These are phyloP conservation scores for Volvox carteri DNA, from an alignment of 163 green algal species.

Conservation along the genomic window DNA sequence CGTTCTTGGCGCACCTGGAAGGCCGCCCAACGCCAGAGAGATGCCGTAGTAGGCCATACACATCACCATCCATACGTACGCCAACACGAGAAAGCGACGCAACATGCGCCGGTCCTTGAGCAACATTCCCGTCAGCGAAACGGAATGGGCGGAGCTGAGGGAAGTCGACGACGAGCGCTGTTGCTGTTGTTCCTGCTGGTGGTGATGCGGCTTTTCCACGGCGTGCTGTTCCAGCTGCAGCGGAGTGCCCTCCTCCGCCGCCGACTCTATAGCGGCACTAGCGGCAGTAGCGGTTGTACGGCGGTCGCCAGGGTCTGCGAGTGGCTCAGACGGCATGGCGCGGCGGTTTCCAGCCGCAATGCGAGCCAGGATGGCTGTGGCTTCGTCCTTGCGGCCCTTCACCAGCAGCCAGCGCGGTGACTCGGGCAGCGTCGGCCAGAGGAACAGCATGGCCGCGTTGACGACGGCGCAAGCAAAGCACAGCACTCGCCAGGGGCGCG, in stretches of 20 bases:
- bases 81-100: conserved; percentile 68
- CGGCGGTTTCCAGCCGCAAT: conserved; percentile 39
- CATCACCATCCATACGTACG: conserved; percentile 60
- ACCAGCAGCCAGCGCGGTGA: conserved; percentile 62
- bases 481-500: conserved; percentile 34
- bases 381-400: conserved; percentile 46
- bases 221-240: conserved; percentile 12
- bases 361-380: conserved; percentile 42
- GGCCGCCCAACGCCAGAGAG: conserved; percentile 56
- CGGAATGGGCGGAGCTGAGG: neutral
- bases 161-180: neutral
- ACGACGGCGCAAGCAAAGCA: conserved; percentile 50
- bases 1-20: conserved; percentile 47
- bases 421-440: conserved; percentile 62
- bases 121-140: conserved; percentile 27
- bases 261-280: neutral
- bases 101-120: conserved; percentile 61
- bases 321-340: conserved; percentile 35
- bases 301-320: neutral
- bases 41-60: conserved; percentile 67
- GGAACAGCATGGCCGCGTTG: conserved; percentile 35
- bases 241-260: conserved; percentile 25
- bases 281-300: neutral
- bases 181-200: neutral
- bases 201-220: no score